Conservation (phyloP, 345 rosid species). For the Aethionema arabicum region DNA sequence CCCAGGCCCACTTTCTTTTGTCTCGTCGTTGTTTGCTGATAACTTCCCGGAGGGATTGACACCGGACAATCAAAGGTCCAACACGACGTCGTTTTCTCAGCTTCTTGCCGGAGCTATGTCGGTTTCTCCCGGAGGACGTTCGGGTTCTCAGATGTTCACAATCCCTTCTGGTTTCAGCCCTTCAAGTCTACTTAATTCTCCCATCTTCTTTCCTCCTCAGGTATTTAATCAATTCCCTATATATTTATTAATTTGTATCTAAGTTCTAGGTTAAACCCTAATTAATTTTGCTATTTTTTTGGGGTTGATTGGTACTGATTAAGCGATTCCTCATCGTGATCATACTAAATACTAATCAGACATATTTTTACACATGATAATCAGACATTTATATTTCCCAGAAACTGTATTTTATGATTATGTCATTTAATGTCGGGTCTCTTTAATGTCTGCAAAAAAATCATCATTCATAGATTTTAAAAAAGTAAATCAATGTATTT, state of each 20-base stretch:
- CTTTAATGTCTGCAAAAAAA: too few relatives aligned
- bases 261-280: conserved; percentile 10
- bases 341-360: too few relatives aligned
- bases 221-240: conserved; percentile 32
- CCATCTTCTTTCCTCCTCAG: conserved; percentile 78
- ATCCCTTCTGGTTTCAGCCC: conserved; percentile 93
- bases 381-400: too few relatives aligned
- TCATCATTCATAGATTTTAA: too few relatives aligned
- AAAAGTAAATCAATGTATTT: too few relatives aligned
- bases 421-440: too few relatives aligned
- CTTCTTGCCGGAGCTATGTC: conserved; percentile 89
- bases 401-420: too few relatives aligned
- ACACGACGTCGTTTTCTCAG: conserved; percentile 68
- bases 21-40: conserved; percentile 78
- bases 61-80: conserved; percentile 25
- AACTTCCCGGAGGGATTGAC: conserved; percentile 48
- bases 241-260: conserved; percentile 1
- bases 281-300: not conserved
- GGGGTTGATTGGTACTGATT: too few relatives aligned
- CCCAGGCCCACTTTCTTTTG: conserved; percentile 92
- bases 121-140: conserved; percentile 57
- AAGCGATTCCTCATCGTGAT: too few relatives aligned
- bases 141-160: conserved; percentile 51
- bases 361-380: too few relatives aligned
- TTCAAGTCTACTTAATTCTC: conserved; percentile 78